These are phyloP conservation scores for Solanum hybrid DNA, from an alignment of 305 asterid genomes.

Conservation along the genomic window DNA sequence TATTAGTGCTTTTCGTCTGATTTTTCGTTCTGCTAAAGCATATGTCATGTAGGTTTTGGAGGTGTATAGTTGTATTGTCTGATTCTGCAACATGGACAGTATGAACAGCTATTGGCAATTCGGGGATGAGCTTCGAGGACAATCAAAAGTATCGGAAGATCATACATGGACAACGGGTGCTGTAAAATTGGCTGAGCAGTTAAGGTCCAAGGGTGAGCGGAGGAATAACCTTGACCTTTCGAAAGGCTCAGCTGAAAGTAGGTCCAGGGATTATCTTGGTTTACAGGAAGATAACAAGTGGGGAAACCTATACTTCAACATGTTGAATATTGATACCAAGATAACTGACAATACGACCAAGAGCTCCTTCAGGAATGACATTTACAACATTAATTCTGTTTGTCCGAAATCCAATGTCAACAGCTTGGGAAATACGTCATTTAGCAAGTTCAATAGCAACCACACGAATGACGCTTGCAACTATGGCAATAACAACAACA, in stretches of 20 bases:
- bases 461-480: slow-evolving; percentile 4
- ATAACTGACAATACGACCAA: slow-evolving; percentile 40
- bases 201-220: slow-evolving; percentile 61
- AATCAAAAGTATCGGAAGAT: slow-evolving; percentile 71
- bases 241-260: slow-evolving; percentile 44
- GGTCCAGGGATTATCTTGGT: slow-evolving; percentile 45
- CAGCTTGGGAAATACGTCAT: slow-evolving; percentile 36
- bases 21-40: not conserved
- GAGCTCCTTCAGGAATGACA: slow-evolving; percentile 35
- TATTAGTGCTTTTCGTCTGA: not conserved
- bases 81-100: slow-evolving; percentile 50
- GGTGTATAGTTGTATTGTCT: not conserved
- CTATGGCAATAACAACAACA: slow-evolving; percentile 50
- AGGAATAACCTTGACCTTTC: slow-evolving; percentile 73
- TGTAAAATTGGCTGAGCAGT: slow-evolving; percentile 77
- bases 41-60: not conserved
- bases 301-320: slow-evolving; percentile 54
- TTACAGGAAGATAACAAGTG: slow-evolving; percentile 69
- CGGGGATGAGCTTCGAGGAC: slow-evolving; percentile 91
- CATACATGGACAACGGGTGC: slow-evolving; percentile 76
- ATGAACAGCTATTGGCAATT: slow-evolving; percentile 77
- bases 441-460: slow-evolving; percentile 40
- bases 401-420: slow-evolving; percentile 44
- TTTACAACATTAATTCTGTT: slow-evolving; percentile 44
- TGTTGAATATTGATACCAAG: slow-evolving; percentile 58